These are phyloP conservation scores for Recurvomyces mirabilis DNA, from an alignment of 495 filamentous ascomycete genomes.

Conservation along the genomic window DNA sequence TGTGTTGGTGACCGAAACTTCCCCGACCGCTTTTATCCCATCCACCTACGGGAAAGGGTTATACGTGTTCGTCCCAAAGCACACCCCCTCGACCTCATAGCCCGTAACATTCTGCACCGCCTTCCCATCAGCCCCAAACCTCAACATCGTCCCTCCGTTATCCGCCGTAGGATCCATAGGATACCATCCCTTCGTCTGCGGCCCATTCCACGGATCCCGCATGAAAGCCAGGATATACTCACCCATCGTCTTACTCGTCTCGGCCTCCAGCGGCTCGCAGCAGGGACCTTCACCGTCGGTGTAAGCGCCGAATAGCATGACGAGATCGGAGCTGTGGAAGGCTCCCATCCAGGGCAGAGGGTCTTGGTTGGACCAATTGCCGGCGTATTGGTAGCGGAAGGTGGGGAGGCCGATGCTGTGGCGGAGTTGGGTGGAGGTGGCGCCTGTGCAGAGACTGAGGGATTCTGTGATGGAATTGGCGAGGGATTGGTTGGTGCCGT, in stretches of 20 bases:
- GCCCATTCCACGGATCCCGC: conserved; percentile 14
- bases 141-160: conserved; percentile 6
- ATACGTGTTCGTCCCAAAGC: conserved; percentile 1
- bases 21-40: no score
- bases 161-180: conserved; percentile 7
- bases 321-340: conserved; percentile 36
- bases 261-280: not conserved
- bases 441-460: conserved; percentile 14
- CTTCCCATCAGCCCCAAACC: conserved; percentile 18
- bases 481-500: conserved; percentile 10
- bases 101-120: conserved; percentile 16
- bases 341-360: conserved; percentile 33
- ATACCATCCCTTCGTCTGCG: conserved; percentile 11
- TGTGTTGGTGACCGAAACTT: no score
- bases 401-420: conserved; percentile 17
- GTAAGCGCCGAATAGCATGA: not conserved
- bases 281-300: not conserved
- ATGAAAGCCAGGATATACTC: conserved; percentile 14
- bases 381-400: conserved; percentile 31
- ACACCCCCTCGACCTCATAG: conserved; percentile 8
- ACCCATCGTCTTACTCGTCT: conserved; percentile 31
- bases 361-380: conserved; percentile 31
- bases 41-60: conserved; percentile 3
- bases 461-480: conserved; percentile 4
- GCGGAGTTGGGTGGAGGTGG: conserved; percentile 6